Evolutionary conservation across 164 flowering plant species (phyloP), one percentile per base, ranked within the genome.

Genomic region (Piper betle): DNA sequence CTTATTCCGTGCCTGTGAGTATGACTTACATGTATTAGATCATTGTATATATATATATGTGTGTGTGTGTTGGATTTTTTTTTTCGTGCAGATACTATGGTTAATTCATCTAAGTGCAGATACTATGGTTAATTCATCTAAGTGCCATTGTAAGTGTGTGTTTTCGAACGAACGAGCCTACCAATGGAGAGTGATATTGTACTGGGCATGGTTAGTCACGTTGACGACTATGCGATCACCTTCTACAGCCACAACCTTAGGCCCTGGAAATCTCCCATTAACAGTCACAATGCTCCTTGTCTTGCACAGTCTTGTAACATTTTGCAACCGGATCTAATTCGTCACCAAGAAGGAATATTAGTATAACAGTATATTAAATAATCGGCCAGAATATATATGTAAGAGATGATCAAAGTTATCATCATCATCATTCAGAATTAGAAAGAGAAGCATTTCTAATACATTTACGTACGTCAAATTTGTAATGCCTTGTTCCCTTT

Each of bases 211-310:
- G 59, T 78, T 80, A 17, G 65, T 65, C n/a, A 80, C 84, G 59
- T 74, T 76, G 19, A 80, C 67, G 9, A 76, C 48, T 8, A 80
- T 37, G 6, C 77, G 72, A 52, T 80, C 80, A 8, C 84, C 84
- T 39, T 80, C 84, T 59, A 80, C 70, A 15, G 80, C 77, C 10
- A 74, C 46, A 18, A 80, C 57, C 5, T 71, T 68, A 60, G 84
- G 84, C 40, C 84, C 82, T 0, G 82, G 84, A 55, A 74, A 77
- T 60, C 70, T 63, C 39, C 84, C 84, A 60, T 80, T 80, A 0
- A 78, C 84, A 0, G 81, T 74, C 40, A 74, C 70, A 0, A 78
- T 64, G 56, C 63, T 74, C 67, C 69, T 80, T 0, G 76, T 72
- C 60, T 60, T 67, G 71, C 82, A 80, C 53, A 78, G 59, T 37